Base-by-base conservation (phyloP, 1,284 basidiomycete genomes). In the Ceraceosorus bombacis region DNA sequence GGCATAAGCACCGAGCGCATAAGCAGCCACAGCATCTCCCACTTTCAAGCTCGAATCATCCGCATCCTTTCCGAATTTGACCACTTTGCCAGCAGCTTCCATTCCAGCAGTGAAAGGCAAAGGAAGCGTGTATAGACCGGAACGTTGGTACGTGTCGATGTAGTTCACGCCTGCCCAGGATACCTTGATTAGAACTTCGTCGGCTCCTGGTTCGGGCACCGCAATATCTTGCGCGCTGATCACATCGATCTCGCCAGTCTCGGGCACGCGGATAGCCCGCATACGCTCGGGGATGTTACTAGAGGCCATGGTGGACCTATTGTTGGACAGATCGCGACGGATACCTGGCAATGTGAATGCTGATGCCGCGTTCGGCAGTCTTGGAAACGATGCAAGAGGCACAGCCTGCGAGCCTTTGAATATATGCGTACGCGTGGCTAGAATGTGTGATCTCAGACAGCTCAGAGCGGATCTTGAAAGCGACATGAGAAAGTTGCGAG, bases 121-220 rank as follows among this genome's bases (percentile, higher is more conserved):
- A 4, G 81, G 61, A 6, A 79, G 72, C 50, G 78, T 78, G 74
- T 83, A 84, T 36, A 83, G 72, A 2, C 82, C 82, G 2, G 69
- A 67, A 36, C 70, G 72, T 53, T 74, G 69, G 64, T 78, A 79
- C 49, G 86, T 89, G 78, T 93, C 90, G 73, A 93, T 81, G 64
- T 74, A 78, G 71, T 79, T 79, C 60, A 79, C 68, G 70, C 80
- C 74, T 63, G 70, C 61, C 17, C 57, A 63, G 55, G 79, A 73
- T 65, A 88, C 87, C 82, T 91, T 90, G 74, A 96, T 82, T 54
- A 95, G 80, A 48, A 95, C 81, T 70, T 93, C 83, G 13, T 81
- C 82, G 0, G 85, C 81, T 13, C 82, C 80, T 7, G 84, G 82
- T 67, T 81, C 79, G 1, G 89, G 89, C 49, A 85, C 84, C 1